Percentiles rank a stretch among this genome's conserved stretches.
phyloP scores from a whole-genome alignment of 768 basidiomycete genomes.

The Amanita exitialis region DNA sequence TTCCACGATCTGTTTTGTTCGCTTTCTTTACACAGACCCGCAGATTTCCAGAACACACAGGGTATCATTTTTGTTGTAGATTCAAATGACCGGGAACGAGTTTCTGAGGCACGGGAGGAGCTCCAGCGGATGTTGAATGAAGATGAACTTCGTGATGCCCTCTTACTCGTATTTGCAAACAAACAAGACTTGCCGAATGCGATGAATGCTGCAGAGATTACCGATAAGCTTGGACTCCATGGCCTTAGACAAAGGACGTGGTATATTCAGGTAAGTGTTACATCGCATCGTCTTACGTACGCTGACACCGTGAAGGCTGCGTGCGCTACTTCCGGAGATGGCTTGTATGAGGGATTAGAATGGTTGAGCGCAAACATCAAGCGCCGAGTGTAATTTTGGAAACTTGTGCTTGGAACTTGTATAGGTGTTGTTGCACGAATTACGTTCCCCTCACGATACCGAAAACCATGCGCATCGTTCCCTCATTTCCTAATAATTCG shows the following conservation, averaged over 20 bases:
- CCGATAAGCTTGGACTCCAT: slow-evolving; percentile 98
- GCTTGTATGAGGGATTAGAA: slow-evolving; percentile 96
- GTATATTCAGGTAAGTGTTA: slow-evolving; percentile 80
- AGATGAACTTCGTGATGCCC: slow-evolving; percentile 96
- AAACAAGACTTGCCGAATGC: slow-evolving; percentile 99
- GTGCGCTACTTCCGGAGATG: slow-evolving; percentile 97
- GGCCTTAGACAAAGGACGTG: slow-evolving; percentile 95
- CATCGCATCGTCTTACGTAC: slow-evolving; percentile 7
- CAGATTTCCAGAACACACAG: slow-evolving; percentile 99
- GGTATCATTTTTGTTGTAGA: slow-evolving; percentile 99
- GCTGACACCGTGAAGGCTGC: slow-evolving; percentile 55
- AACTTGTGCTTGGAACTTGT: slow-evolving; percentile 30
- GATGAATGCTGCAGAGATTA: slow-evolving; percentile 99
- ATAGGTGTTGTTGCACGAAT: slow-evolving; percentile 41
- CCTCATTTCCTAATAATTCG: slow-evolving; percentile 24
- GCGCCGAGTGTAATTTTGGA: slow-evolving; percentile 55
- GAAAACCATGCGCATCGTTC: slow-evolving; percentile 40
- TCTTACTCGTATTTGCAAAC: slow-evolving; percentile 98
- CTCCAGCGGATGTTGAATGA: slow-evolving; percentile 99
- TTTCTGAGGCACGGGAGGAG: slow-evolving; percentile 97
- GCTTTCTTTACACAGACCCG: slow-evolving; percentile 12
- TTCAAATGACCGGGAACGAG: slow-evolving; percentile 99
- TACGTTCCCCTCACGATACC: slow-evolving; percentile 51
- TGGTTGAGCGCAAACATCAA: slow-evolving; percentile 93
- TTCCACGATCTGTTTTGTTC: slow-evolving; percentile 10